Base-by-base conservation (phyloP, 306 rosid genomes). In the Begonia masoniana region DNA sequence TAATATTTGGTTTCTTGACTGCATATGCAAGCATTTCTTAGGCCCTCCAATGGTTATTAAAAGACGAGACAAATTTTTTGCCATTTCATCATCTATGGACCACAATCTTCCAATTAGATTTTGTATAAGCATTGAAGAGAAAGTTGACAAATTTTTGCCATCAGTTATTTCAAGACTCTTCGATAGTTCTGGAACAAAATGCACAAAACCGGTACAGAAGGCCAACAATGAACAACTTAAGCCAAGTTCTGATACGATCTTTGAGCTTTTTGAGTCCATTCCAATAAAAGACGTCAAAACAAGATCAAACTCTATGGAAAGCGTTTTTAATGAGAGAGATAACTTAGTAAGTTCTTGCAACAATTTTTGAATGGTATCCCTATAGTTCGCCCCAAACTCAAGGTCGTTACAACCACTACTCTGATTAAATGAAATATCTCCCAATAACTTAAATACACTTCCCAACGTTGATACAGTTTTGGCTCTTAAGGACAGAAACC, bases 401-500 rank as follows among this genome's bases (percentile, higher is more conserved):
- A n/a, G n/a, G 55, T 23, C 52, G 42, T 58, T 58, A 36, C 53
- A 9, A 51, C 15, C 45, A 13, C 5, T 19, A 47, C 61, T 71
- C 16, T 15, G 41, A 45, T 63, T 55, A 57, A 51, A 57, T 15
- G 48, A 54, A 66, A 62, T 50, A 16, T 52, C 64, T 58, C 35
- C 68, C 51, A 76, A 55, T 17, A 47, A 60, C 67, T 63, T 35
- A 47, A 76, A 21, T 10, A 76, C 26, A 51, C 39, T 71, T 50
- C 60, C 60, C 62, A 76, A 66, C 56, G 65, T 62, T 68, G 61
- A 56, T 63, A 78, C 8, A 48, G 71, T 41, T 60, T 74, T 74
- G 42, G 74, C 76, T 71, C 83, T 68, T 63, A 78, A 62, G 9
- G 68, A 76, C 59, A 84, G 58, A 81, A 76, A 71, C 94, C 80